Evolutionary conservation across 208 protist genomes (phyloP), one percentile per base, ranked within the genome.

Genomic region (Trypanosoma platydactyli): DNA sequence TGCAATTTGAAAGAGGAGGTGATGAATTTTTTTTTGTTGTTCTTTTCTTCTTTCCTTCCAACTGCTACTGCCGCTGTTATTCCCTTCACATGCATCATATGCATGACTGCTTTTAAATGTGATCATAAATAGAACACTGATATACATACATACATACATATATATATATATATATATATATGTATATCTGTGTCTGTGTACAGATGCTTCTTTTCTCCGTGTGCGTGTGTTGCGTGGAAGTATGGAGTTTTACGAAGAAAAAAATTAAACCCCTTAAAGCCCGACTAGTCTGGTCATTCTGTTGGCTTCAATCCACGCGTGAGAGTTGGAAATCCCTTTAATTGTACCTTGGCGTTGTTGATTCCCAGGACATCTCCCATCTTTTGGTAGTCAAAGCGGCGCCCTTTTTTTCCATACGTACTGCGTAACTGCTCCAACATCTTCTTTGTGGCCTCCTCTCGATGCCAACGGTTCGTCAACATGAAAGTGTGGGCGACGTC

Each of bases 331-430:
- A 96, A 96, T 20, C 91, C 91, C 63, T 91, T 93, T 13, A 88
- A 86, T 76, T 96, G 88, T 66, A 93, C 88, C 67, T 84, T 84
- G 9, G 84, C 86, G 51, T 96, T 94, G 71, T 96, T 96, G 77
- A 96, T 96, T 72, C 88, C 84, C 60, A 94, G 57, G 42, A 96
- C 85, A 69, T 96, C 91, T 22, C 91, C 91, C 88, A 96, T 94
- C 74, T 96, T 96, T 45, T 90, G 81, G 62, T 94, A 93, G 11
- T 91, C 86, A 63, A 96, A 96, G 25, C 81, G 72, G 33, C 88
- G 79, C 24, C 87, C 77, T 68, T 85, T 88, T 68, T 86, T 88
- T 6, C 89, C 86, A 66, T 97, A 95, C 11, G 76, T 91, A 18
- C 67, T 68, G 59, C 90, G 76, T 50, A 97, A 61, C 71, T 95